A percentile compares a stretch with the other conserved stretches of the same genome.
Evolutionary conservation across 1,284 basidiomycete species (phyloP).

Genomic region (Trichosporon ovoides): DNA sequence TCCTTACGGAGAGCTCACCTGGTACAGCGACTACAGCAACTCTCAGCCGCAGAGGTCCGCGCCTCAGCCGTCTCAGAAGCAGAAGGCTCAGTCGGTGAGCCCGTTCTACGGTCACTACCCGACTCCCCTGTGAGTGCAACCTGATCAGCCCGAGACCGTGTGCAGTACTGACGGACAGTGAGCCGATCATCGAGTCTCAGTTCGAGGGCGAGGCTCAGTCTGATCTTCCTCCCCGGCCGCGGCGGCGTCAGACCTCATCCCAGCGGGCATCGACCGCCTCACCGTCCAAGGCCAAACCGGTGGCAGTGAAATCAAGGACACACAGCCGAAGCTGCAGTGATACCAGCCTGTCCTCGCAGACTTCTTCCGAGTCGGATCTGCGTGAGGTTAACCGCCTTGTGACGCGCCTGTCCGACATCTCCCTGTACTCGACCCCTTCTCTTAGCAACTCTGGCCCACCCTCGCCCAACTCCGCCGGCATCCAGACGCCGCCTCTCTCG

Average conservation of each 20-base stretch:
- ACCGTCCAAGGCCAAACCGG: not conserved
- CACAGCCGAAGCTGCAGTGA: not conserved
- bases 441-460: not conserved
- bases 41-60: not conserved
- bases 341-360: not conserved
- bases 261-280: not conserved
- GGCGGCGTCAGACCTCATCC: not conserved
- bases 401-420: not conserved
- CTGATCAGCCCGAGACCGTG: not conserved
- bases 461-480: not conserved
- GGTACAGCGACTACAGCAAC: not conserved
- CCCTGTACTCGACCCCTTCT: not conserved
- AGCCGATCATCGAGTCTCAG: slow-evolving; percentile 1
- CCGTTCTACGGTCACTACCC: slow-evolving; percentile 2
- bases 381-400: not conserved
- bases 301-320: not conserved
- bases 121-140: not conserved
- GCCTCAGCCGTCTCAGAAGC: not conserved
- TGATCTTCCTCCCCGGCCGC: not conserved
- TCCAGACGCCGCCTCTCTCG: not conserved
- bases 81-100: not conserved
- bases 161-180: not conserved
- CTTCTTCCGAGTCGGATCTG: not conserved
- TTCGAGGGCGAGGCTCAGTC: not conserved
- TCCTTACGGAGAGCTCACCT: slow-evolving; percentile 1